Evolutionary conservation across 805 yeast genomes (phyloP).

Genomic region (Lachancea quebecensis): DNA sequence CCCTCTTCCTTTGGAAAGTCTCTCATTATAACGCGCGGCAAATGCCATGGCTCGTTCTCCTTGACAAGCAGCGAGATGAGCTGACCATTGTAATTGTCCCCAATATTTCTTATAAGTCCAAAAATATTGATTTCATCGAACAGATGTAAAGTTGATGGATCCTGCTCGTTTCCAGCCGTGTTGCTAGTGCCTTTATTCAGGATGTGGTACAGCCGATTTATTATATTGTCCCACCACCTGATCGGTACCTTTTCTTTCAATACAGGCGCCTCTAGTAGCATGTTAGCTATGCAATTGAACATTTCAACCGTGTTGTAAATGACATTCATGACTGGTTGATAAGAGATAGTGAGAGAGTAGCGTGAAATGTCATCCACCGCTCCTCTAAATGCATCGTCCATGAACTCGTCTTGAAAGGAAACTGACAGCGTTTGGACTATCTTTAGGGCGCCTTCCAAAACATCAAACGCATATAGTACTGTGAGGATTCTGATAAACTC

Average conservation of each 20-base stretch:
- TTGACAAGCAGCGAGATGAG: conserved; percentile 19
- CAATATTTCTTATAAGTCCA: conserved; percentile 26
- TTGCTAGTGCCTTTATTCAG: conserved; percentile 14
- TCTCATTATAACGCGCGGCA: conserved; percentile 25
- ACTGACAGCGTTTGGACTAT: conserved; percentile 18
- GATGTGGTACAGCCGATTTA: conserved; percentile 19
- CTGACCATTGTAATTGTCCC: conserved; percentile 20
- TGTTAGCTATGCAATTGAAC: conserved; percentile 37
- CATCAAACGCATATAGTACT: conserved; percentile 47
- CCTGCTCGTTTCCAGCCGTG: not conserved
- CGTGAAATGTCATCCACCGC: conserved; percentile 30
- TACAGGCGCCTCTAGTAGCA: conserved; percentile 8
- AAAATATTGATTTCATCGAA: conserved; percentile 7
- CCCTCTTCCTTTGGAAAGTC: conserved; percentile 15
- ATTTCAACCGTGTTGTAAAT: conserved; percentile 49
- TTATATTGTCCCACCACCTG: conserved; percentile 26
- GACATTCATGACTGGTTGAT: conserved; percentile 46
- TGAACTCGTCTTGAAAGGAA: conserved; percentile 14
- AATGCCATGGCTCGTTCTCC: conserved; percentile 16
- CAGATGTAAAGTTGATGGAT: not conserved
- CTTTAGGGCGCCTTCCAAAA: conserved; percentile 42
- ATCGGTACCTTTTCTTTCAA: not conserved
- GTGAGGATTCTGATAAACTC: conserved; percentile 46
- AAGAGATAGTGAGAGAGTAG: conserved; percentile 38
- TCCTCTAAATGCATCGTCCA: conserved; percentile 15